Evolutionary conservation across 805 yeast genomes (phyloP), one percentile per base, ranked within the genome.

Genomic region (Candida xiaguanensis): DNA sequence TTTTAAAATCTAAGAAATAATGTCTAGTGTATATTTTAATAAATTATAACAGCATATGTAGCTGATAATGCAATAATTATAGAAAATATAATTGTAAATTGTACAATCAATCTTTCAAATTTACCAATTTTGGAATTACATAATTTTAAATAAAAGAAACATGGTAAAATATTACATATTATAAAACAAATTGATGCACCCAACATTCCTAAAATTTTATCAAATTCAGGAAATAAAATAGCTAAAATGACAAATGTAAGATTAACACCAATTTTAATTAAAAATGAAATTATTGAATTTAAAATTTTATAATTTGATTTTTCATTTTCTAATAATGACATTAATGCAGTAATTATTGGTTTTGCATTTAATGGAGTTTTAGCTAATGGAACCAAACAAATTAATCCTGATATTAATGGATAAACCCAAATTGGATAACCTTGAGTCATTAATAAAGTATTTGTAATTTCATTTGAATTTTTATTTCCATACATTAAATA

Each of bases 351-450:
- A 23, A 85, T 76, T 20, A 89, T 79, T 0, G 96, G 96, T 52
- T 88, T 78, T 9, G 90, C 85, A 48, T 82, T 82, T 29, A 88
- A 69, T 0, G 96, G 95, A 1, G 88, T 74, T 52, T 89, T 89
- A 2, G 96, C 86, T 22, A 88, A 58, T 1, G 96, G 95, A 17
- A 89, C 76, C 5, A 87, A 48, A n/a, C 95, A 85, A 74, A 88
- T 83, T 29, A 85, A 63, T 0, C 74, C 70, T 34, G 89, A 80
- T 32, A 89, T 67, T 18, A 74, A 39, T 1, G 71, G 70, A 32
- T 69, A 63, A 5, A 71, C 59, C 70, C 73, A 72, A 2, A 43
- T 8, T 0, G 82, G 81, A 47, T 74, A 76, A 2, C 77, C 74
- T n/a, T 58, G 51, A 11, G 70, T 59, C 27, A 64, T 55, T 35